A percentile compares a stretch with the other conserved stretches of the same genome.
phyloP scores from a whole-genome alignment of 2,329 filamentous ascomycete genomes.

The Hansfordia pulvinata region DNA sequence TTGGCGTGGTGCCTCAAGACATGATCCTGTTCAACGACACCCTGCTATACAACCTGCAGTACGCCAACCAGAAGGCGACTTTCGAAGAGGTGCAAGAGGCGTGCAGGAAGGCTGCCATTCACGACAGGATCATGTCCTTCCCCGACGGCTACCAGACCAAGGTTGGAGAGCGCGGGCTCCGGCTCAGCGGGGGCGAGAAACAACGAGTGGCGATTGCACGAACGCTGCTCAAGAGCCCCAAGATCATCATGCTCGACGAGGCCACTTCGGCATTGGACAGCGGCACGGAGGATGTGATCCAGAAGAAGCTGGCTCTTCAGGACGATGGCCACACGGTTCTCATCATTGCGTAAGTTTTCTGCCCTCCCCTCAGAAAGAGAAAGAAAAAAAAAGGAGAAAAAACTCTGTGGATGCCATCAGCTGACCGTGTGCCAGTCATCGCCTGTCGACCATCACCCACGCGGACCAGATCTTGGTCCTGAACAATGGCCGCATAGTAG shows the following conservation, averaged over 20 bases:
- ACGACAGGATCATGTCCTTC: constrained; percentile 82
- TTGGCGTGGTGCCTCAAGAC: constrained; percentile 94
- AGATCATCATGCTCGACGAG: constrained; percentile 86
- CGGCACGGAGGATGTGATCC: constrained; percentile 86
- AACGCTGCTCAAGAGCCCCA: constrained; percentile 82
- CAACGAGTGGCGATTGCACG: constrained; percentile 88
- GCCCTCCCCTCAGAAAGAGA: background rate
- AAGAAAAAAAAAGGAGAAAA: too few relatives aligned
- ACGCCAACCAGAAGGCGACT: constrained; percentile 69
- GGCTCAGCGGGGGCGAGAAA: constrained; percentile 82
- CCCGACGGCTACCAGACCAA: constrained; percentile 81
- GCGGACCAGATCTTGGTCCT: constrained; percentile 77
- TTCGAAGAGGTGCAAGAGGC: constrained; percentile 73
- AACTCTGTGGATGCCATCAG: too few relatives aligned
- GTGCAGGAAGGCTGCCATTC: constrained; percentile 77
- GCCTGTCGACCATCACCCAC: constrained; percentile 72
- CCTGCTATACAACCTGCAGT: constrained; percentile 87
- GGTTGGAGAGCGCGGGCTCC: constrained; percentile 78
- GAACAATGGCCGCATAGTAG: constrained; percentile 61
- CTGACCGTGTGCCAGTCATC: constrained; percentile 39
- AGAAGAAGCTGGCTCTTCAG: constrained; percentile 69
- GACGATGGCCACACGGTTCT: constrained; percentile 81
- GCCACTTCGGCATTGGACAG: constrained; percentile 85
- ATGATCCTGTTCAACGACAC: constrained; percentile 91
- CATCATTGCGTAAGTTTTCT: constrained; percentile 66